Evolutionary conservation across 176 grass and related monocot genomes (phyloP).

Genomic region (Bothriochloa decipiens): DNA sequence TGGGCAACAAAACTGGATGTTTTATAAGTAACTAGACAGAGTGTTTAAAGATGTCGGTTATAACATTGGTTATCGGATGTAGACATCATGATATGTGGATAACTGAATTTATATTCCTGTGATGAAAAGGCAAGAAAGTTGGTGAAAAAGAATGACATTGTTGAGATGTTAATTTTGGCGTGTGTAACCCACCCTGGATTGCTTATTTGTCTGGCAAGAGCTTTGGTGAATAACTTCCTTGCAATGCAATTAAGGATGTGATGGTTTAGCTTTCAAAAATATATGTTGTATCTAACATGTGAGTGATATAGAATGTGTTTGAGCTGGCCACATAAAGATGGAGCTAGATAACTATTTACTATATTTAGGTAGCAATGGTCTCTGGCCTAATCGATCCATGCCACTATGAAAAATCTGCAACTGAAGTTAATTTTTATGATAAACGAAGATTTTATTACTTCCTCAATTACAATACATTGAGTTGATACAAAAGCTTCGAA

Average conservation of each 20-base stretch:
- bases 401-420: not conserved
- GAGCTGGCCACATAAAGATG: not conserved
- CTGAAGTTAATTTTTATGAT: not conserved
- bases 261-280: not conserved
- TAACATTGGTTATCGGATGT: slow-evolving; percentile 23
- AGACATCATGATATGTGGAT: not conserved
- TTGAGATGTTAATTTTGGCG: slow-evolving; percentile 20
- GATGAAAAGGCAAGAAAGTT: not conserved
- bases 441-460: not conserved
- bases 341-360: not conserved
- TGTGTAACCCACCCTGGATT: slow-evolving; percentile 12
- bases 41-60: slow-evolving; percentile 43
- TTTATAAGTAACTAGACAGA: not conserved
- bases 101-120: not conserved
- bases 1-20: slow-evolving; percentile 19
- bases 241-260: not conserved
- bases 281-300: not conserved
- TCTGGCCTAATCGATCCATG: not conserved
- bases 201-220: slow-evolving; percentile 11
- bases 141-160: slow-evolving; percentile 26
- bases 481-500: not conserved
- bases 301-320: not conserved
- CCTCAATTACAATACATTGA: not conserved
- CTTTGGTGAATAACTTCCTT: not conserved
- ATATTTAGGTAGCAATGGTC: not conserved